A percentile compares a stretch with the other conserved stretches of the same genome.
These are phyloP conservation scores for Huntiella decipiens DNA, from an alignment of 2,329 filamentous ascomycete species.

Conservation along the genomic window DNA sequence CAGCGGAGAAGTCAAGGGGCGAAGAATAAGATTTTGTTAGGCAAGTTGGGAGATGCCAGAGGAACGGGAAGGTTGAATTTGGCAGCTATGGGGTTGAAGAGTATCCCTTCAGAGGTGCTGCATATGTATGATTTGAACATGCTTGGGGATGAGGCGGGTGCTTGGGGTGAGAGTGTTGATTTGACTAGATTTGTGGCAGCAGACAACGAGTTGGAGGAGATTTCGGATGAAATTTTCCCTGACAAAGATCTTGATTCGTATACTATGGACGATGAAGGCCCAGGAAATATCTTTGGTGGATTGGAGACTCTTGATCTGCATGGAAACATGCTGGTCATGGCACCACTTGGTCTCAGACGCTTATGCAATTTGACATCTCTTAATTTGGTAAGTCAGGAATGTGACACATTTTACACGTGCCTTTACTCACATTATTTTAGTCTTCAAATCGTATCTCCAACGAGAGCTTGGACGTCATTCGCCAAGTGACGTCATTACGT, in stretches of 20 bases:
- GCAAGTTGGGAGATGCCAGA: constrained; percentile 53
- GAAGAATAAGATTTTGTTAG: constrained; percentile 48
- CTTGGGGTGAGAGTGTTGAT: constrained; percentile 87
- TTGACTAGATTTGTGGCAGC: constrained; percentile 68
- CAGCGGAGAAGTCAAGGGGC: constrained; percentile 37
- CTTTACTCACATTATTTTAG: constrained; percentile 21
- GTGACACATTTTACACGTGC: constrained; percentile 8
- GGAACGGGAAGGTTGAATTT: constrained; percentile 74
- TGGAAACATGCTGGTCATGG: constrained; percentile 52
- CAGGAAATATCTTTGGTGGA: constrained; percentile 61
- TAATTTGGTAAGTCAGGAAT: constrained; percentile 45
- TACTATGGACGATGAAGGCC: constrained; percentile 42
- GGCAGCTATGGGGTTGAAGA: constrained; percentile 58
- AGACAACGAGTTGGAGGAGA: constrained; percentile 65
- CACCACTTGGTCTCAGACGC: constrained; percentile 59
- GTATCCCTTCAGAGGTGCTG: constrained; percentile 66
- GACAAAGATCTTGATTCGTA: constrained; percentile 35
- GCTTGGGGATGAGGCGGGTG: constrained; percentile 40
- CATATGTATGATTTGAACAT: constrained; percentile 75
- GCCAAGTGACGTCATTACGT: constrained; percentile 50
- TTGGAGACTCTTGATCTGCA: constrained; percentile 71
- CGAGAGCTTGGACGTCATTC: constrained; percentile 50
- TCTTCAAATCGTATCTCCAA: constrained; percentile 67
- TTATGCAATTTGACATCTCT: constrained; percentile 58
- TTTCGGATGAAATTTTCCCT: constrained; percentile 62